A percentile compares a stretch with the other conserved stretches of the same genome.
Evolutionary conservation across 495 filamentous ascomycete genomes (phyloP).

Genomic region (Talaromyces borbonicus): DNA sequence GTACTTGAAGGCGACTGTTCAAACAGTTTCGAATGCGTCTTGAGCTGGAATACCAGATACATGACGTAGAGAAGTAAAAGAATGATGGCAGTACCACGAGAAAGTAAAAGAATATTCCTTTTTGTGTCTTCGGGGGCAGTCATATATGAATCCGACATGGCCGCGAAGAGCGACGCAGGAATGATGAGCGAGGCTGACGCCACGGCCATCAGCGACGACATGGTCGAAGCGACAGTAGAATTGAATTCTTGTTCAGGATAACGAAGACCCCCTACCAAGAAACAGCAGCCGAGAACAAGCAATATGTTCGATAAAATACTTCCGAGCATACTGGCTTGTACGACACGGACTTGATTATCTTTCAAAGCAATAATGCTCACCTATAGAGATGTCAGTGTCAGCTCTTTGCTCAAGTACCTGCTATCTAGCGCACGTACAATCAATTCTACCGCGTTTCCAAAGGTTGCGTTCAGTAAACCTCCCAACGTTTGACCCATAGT

Average conservation of each 20-base stretch:
- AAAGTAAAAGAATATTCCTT: slow-evolving; percentile 67
- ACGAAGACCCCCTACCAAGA: slow-evolving; percentile 73
- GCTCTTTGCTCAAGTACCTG: slow-evolving; percentile 7
- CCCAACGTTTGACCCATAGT: slow-evolving; percentile 84
- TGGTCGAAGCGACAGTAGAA: slow-evolving; percentile 80
- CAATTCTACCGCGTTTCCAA: slow-evolving; percentile 96
- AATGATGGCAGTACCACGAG: slow-evolving; percentile 84
- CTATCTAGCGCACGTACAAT: slow-evolving; percentile 54
- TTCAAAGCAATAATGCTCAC: slow-evolving; percentile 88
- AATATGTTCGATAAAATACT: slow-evolving; percentile 94
- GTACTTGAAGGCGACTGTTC: slow-evolving; percentile 46
- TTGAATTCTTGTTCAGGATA: slow-evolving; percentile 70
- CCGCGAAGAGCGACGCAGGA: slow-evolving; percentile 68
- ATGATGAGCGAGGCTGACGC: slow-evolving; percentile 88
- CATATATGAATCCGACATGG: slow-evolving; percentile 26
- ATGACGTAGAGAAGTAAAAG: slow-evolving; percentile 79
- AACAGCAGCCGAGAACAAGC: slow-evolving; percentile 93
- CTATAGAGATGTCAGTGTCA: slow-evolving; percentile 36
- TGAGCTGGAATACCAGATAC: slow-evolving; percentile 86
- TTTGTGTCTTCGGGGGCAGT: slow-evolving; percentile 30
- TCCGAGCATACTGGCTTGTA: slow-evolving; percentile 95
- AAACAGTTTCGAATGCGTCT: slow-evolving; percentile 71
- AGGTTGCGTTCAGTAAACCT: slow-evolving; percentile 89
- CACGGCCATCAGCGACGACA: slow-evolving; percentile 92
- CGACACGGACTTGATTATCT: slow-evolving; percentile 82